These are phyloP conservation scores for Fusarium sp. DNA, from an alignment of 2,329 filamentous ascomycete genomes.

Conservation along the genomic window DNA sequence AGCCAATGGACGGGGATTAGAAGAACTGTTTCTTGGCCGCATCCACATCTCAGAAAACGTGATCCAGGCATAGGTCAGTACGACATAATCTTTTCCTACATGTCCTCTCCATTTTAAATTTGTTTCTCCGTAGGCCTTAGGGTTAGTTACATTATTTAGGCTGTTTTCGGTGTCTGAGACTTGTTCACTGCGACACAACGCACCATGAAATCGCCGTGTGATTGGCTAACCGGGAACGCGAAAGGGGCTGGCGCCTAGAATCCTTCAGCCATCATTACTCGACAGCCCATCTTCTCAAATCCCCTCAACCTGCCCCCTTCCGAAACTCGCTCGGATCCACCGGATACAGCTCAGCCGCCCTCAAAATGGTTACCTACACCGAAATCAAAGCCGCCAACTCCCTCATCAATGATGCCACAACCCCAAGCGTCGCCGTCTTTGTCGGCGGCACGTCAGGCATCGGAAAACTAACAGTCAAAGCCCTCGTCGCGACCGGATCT, in stretches of 20 bases:
- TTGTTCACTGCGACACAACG: no score
- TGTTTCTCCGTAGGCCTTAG: no score
- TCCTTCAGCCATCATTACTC: background rate
- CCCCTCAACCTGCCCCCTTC: background rate
- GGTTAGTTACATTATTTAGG: no score
- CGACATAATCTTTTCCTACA: no score
- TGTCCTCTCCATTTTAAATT: no score
- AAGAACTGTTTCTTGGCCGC: background rate
- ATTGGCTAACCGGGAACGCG: background rate
- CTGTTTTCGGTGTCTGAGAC: no score
- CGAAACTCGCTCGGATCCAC: background rate
- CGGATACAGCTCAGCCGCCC: background rate
- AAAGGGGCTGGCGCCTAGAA: background rate
- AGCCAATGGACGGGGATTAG: background rate
- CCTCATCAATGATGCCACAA: constrained; percentile 52
- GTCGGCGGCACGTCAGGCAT: constrained; percentile 61
- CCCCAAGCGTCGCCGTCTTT: constrained; percentile 56
- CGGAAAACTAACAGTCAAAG: constrained; percentile 54
- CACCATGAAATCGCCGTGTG: background rate
- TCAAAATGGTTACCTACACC: constrained; percentile 48
- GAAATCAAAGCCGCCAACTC: constrained; percentile 55
- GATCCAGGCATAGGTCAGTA: no score
- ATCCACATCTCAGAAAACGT: background rate
- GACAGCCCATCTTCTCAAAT: background rate
- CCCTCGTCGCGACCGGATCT: constrained; percentile 50